phyloP scores from a whole-genome alignment of 2,329 filamentous ascomycete species.

The Colletotrichum chrysophilum region DNA sequence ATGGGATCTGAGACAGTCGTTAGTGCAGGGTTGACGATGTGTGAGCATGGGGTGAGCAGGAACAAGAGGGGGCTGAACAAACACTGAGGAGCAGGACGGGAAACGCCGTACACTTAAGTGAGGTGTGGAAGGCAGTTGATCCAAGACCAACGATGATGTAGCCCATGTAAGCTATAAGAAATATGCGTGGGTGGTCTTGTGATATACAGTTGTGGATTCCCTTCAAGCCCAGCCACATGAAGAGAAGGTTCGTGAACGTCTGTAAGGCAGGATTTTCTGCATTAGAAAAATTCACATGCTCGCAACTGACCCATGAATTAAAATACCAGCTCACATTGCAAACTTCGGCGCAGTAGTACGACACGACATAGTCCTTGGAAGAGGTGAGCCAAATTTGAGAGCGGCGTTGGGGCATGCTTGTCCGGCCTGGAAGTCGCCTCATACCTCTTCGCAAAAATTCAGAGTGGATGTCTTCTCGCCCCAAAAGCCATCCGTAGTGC shows the following conservation, averaged over 20 bases:
- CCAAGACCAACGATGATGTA: slow-evolving; percentile 60
- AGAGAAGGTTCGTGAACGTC: slow-evolving; percentile 82
- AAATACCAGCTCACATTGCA: slow-evolving; percentile 57
- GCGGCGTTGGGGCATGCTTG: background rate
- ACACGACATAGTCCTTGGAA: slow-evolving; percentile 67
- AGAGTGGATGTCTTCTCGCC: slow-evolving; percentile 73
- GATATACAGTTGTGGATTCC: slow-evolving; percentile 76
- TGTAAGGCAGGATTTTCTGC: slow-evolving; percentile 36
- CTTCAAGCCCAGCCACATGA: slow-evolving; percentile 77
- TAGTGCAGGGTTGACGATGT: background rate
- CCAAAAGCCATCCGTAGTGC: slow-evolving; percentile 60
- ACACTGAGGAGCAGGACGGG: background rate
- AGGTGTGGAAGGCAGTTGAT: slow-evolving; percentile 62
- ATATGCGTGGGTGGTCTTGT: slow-evolving; percentile 77
- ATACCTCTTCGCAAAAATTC: slow-evolving; percentile 82
- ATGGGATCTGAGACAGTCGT: slow-evolving; percentile 51
- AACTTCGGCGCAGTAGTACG: slow-evolving; percentile 77
- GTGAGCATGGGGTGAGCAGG: background rate
- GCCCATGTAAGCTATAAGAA: slow-evolving; percentile 66
- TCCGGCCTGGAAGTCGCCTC: slow-evolving; percentile 13
- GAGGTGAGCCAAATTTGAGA: slow-evolving; percentile 12
- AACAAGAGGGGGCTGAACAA: background rate
- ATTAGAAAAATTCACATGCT: background rate
- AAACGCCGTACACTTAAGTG: slow-evolving; percentile 54
- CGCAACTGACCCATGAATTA: background rate